Base-by-base conservation (phyloP, 202 grass and related monocot genomes). In the Dendrocalamus latiflorus region DNA sequence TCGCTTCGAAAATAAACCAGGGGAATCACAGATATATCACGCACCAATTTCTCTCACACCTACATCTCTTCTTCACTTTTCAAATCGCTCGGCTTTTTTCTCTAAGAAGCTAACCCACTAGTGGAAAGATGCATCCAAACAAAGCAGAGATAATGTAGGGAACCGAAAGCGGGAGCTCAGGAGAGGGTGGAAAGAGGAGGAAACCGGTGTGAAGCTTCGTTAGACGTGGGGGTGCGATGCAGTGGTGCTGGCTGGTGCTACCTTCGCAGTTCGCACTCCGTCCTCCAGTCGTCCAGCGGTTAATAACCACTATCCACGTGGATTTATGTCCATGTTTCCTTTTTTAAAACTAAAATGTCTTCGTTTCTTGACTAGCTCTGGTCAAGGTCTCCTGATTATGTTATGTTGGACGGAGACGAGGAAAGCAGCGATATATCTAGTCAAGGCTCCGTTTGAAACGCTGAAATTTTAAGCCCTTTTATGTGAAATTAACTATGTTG, bases 181-280 rank as follows among this genome's bases (percentile, higher is more conserved):
- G 24, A 10, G 28, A 15, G 7, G 22, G 42, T 18, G 20, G 68
- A 71, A 33, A 14, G 28, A 24, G 3, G 4, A 12, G 65, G 73
- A 86, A 82, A 58, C 60, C 16, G 41, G 13, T 0, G 20, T 24
- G 80, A 79, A 88, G 68, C 42, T 84, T 84, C 81, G 21, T 59
- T 7, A 0, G 55, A 3, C 12, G 28, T 50, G 12, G 79, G 66
- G 16, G 49, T 9, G 62, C 33, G 81, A 84, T 38, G 50, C 41
- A 37, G 9, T 10, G 50, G 77, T 18, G 51, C 28, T 24, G 9
- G 22, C 8, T 76, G 70, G 38, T 76, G 70, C 21, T 69, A 15
- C 8, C 26, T 8, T 71, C 17, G 47, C 16, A 3, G n/a, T 8
- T 71, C 17, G 47, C 16, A 3, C n/a, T 65, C 16, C 22, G 39